Conservation (phyloP, 2,329 filamentous ascomycete genomes). For the Curvularia hawaiiensis region DNA sequence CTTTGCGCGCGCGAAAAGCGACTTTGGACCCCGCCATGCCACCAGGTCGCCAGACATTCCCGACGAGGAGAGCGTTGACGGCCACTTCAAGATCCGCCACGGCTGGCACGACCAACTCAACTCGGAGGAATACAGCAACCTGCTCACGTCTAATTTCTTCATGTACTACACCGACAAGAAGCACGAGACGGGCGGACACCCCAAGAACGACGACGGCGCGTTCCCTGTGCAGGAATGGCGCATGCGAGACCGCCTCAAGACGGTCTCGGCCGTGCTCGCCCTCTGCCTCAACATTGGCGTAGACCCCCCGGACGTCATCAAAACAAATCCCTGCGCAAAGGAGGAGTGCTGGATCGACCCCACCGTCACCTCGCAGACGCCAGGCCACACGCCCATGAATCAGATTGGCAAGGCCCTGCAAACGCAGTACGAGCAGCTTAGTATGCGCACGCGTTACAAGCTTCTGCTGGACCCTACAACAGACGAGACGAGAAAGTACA, state of each 20-base stretch:
- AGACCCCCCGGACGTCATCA: slow-evolving; percentile 94
- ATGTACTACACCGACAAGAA: slow-evolving; percentile 99
- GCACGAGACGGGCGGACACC: slow-evolving; percentile 91
- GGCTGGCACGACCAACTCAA: slow-evolving; percentile 93
- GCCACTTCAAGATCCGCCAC: slow-evolving; percentile 69
- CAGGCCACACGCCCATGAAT: slow-evolving; percentile 81
- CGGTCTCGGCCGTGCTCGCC: slow-evolving; percentile 90
- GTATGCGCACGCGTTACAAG: slow-evolving; percentile 95
- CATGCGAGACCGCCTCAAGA: slow-evolving; percentile 95
- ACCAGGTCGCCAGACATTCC: slow-evolving; percentile 33
- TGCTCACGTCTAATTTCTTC: slow-evolving; percentile 91
- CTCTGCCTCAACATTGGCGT: slow-evolving; percentile 97
- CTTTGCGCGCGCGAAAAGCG: slow-evolving; percentile 62
- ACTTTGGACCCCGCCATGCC: slow-evolving; percentile 58
- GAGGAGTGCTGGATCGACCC: slow-evolving; percentile 98
- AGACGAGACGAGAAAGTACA: slow-evolving; percentile 97
- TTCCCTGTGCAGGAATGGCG: slow-evolving; percentile 87
- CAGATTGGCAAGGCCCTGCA: slow-evolving; percentile 97
- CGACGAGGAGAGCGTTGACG: slow-evolving; percentile 55
- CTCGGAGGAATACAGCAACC: slow-evolving; percentile 84
- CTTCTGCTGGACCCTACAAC: slow-evolving; percentile 95
- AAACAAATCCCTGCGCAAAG: slow-evolving; percentile 90
- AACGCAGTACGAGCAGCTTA: slow-evolving; percentile 93
- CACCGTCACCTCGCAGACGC: slow-evolving; percentile 71
- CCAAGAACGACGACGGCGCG: slow-evolving; percentile 62